Conservation (phyloP, 352 stramenopile genomes). For the Phytopythium kandeliae region DNA sequence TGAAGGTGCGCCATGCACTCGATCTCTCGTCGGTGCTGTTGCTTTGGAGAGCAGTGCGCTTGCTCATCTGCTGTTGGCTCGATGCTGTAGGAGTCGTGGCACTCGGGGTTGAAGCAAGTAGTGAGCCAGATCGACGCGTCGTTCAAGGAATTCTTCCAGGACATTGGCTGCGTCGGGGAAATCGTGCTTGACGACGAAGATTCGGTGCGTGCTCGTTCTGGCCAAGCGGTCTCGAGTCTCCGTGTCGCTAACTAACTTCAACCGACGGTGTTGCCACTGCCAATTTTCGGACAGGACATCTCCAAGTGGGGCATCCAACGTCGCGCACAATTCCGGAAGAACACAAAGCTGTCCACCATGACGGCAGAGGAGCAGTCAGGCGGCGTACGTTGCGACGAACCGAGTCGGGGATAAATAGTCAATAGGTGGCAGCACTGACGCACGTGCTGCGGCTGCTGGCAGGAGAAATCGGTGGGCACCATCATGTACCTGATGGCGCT, state of each 20-base stretch:
- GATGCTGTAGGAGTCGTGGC: constrained; percentile 46
- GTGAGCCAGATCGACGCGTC: constrained; percentile 73
- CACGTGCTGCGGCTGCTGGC: constrained; percentile 4
- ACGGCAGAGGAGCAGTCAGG: constrained; percentile 84
- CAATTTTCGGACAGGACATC: constrained; percentile 79
- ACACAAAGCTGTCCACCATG: constrained; percentile 79
- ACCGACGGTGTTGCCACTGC: too few species aligned
- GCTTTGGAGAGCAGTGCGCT: too few species aligned
- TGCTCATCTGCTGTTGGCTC: not conserved
- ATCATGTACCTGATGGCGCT: constrained; percentile 91
- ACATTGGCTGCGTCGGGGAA: constrained; percentile 85
- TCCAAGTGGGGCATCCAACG: constrained; percentile 85
- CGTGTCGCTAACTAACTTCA: constrained; percentile 1
- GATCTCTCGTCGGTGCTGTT: too few species aligned
- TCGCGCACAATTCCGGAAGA: constrained; percentile 81
- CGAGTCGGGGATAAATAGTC: too few species aligned
- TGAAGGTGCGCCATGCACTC: constrained; percentile 41
- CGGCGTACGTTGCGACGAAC: constrained; percentile 59
- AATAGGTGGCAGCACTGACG: constrained; percentile 1
- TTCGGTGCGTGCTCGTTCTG: constrained; percentile 17
- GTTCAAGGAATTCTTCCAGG: constrained; percentile 81
- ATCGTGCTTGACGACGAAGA: constrained; percentile 75
- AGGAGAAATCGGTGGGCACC: constrained; percentile 89
- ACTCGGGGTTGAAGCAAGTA: constrained; percentile 60
- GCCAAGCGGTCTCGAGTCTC: not conserved